Base-by-base conservation (phyloP, 1,284 basidiomycete genomes). In the Somion occarium region DNA sequence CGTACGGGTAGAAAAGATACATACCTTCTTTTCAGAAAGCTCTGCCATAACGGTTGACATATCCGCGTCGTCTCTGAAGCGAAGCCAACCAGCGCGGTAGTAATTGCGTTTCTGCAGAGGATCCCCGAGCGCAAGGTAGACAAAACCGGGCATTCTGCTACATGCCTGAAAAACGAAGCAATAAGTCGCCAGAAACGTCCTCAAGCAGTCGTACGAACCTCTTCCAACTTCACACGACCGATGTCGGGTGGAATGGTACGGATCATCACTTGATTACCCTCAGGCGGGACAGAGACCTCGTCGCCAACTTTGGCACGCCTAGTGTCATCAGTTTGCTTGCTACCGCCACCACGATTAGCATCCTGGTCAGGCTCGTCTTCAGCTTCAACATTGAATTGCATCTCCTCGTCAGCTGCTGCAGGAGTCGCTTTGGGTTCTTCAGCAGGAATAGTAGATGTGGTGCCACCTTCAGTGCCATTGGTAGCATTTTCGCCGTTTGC, bases 211-310 rank as follows among this genome's bases (percentile, higher is more conserved):
- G n/a, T 42, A 65, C 75, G 56, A 57, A 96, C 92, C 67, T 90
- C 86, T 73, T 97, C 93, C 25, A 98, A 75, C 61, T 91, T 93
- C 42, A 85, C 71, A 43, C 93, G 82, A 19, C 89, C 86, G 59
- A 95, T 92, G 57, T 91, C 90, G 23, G 93, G 92, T 38, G 93
- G 91, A 56, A 97, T 92, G 18, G 91, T 93, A 57, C 93, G 85
- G 63, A 97, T 93, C 80, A 96, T 92, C 46, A 98, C 84, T 65
- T 95, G 91, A 61, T 91, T 90, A 12, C 88, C 85, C 59, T 91
- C 84, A 22, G 91, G 83, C 38, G 78, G 75, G 19, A 91, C 83
- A 57, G 86, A 80, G 50, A 92, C 71, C 62, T 91, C 88, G 61
- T 89, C 86, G n/a, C 79, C 82, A 27, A 80, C 78, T 55, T 74